Evolutionary conservation across 2,329 filamentous ascomycete genomes (phyloP).

Genomic region (Cadophora sp.): DNA sequence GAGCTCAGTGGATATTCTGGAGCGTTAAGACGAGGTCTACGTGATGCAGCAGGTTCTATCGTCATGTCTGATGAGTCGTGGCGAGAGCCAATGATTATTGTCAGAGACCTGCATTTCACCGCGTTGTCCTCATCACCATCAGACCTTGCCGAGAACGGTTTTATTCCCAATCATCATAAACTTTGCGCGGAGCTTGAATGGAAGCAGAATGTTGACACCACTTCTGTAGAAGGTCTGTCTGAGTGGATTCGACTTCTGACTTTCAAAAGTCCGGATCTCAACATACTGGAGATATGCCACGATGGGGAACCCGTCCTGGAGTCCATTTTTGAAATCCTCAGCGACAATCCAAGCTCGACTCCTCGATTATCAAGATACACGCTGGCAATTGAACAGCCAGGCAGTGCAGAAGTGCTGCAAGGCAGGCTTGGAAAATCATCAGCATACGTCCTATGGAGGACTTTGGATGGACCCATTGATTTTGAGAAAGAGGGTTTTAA

Average conservation of each 20-base stretch:
- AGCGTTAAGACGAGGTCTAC: slow-evolving; percentile 46
- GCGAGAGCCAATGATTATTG: slow-evolving; percentile 47
- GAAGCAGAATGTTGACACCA: slow-evolving; percentile 34
- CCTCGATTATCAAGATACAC: slow-evolving; percentile 12
- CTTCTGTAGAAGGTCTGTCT: slow-evolving; percentile 1
- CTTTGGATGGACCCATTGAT: background rate
- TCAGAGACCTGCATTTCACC: slow-evolving; percentile 55
- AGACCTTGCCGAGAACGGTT: slow-evolving; percentile 43
- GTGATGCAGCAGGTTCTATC: slow-evolving; percentile 52
- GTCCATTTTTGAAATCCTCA: background rate
- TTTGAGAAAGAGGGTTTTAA: slow-evolving; percentile 12
- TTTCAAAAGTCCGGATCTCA: slow-evolving; percentile 19
- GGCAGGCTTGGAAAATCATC: background rate
- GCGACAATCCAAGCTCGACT: slow-evolving; percentile 1
- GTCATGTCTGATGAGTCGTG: slow-evolving; percentile 49
- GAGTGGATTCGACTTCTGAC: slow-evolving; percentile 16
- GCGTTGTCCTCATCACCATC: slow-evolving; percentile 42
- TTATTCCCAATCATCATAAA: slow-evolving; percentile 56
- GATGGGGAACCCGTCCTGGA: background rate
- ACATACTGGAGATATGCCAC: slow-evolving; percentile 19
- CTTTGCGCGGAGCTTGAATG: slow-evolving; percentile 57
- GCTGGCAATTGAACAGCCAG: background rate
- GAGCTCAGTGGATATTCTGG: slow-evolving; percentile 52
- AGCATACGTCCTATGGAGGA: background rate
- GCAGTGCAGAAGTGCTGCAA: background rate